Percentiles rank a stretch among this genome's conserved stretches.
These are phyloP conservation scores for Phytophthora megakarya DNA, from an alignment of 352 stramenopile genomes.

Conservation along the genomic window DNA sequence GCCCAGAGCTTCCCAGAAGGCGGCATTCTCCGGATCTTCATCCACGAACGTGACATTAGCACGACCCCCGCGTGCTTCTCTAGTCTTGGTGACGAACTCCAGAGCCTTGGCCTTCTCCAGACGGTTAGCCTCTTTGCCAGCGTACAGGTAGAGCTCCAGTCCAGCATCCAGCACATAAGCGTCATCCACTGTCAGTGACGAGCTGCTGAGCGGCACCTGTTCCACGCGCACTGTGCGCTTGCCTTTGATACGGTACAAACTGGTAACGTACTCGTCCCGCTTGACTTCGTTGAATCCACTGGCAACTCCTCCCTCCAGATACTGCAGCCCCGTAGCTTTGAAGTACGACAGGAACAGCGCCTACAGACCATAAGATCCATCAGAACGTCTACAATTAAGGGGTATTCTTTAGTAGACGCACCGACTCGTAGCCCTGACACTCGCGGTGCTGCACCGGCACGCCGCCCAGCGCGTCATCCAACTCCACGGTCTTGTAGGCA, in stretches of 20 bases:
- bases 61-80: constrained; percentile 78
- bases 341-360: constrained; percentile 95
- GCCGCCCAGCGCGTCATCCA: constrained; percentile 93
- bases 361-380: constrained; percentile 32
- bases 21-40: constrained; percentile 86
- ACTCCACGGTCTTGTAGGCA: constrained; percentile 97
- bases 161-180: constrained; percentile 95
- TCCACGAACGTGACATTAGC: constrained; percentile 89
- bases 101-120: constrained; percentile 93
- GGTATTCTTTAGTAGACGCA: constrained; percentile 34
- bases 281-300: constrained; percentile 94
- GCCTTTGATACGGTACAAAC: constrained; percentile 92
- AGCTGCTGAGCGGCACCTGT: constrained; percentile 82
- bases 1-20: constrained; percentile 93
- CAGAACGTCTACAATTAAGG: background rate
- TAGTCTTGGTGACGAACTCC: constrained; percentile 88
- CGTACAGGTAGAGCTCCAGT: constrained; percentile 91
- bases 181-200: constrained; percentile 92
- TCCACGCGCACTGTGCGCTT: constrained; percentile 87
- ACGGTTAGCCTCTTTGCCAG: constrained; percentile 76
- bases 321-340: constrained; percentile 89
- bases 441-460: constrained; percentile 93
- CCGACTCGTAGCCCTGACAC: constrained; percentile 77
- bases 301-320: constrained; percentile 92
- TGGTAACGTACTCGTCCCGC: constrained; percentile 82